phyloP scores from a whole-genome alignment of 2,329 filamentous ascomycete species.

The Dothidotthia symphoricarpi region DNA sequence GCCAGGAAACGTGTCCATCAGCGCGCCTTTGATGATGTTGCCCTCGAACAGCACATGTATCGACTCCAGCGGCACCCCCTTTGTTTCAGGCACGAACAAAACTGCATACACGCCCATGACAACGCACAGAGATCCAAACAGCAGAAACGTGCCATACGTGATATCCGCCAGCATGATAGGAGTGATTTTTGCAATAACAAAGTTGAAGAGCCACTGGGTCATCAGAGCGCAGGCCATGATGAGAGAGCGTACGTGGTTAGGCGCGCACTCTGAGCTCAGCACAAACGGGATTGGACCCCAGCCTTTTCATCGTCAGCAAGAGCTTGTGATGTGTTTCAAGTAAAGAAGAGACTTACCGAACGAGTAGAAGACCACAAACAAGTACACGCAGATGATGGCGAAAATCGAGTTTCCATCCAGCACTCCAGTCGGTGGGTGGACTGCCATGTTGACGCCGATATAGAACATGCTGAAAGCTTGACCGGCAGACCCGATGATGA shows the following conservation, averaged over 20 bases:
- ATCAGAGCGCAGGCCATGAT: conserved; percentile 48
- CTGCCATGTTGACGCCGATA: conserved; percentile 35
- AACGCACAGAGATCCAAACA: conserved; percentile 45
- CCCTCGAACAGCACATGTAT: conserved; percentile 46
- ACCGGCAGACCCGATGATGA: conserved; percentile 44
- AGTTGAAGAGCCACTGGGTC: conserved; percentile 46
- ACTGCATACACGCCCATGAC: conserved; percentile 45
- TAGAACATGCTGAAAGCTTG: conserved; percentile 48
- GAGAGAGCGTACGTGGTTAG: conserved; percentile 44
- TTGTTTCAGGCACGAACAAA: conserved; percentile 47
- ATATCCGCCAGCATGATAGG: conserved; percentile 47
- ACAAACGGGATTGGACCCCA: conserved; percentile 50
- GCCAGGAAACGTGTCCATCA: conserved; percentile 41
- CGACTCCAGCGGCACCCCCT: conserved; percentile 45
- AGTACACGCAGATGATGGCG: conserved; percentile 54
- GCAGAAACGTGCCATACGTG: conserved; percentile 46
- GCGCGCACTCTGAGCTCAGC: conserved; percentile 44
- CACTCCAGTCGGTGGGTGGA: conserved; percentile 35
- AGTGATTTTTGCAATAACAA: conserved; percentile 38
- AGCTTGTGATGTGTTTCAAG: not conserved
- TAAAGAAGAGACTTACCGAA: conserved; percentile 33
- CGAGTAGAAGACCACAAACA: conserved; percentile 50
- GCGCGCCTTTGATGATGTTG: conserved; percentile 42
- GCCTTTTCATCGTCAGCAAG: conserved; percentile 18
- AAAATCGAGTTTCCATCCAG: conserved; percentile 44